These are phyloP conservation scores for Rhodotorula paludigena DNA, from an alignment of 768 basidiomycete genomes.

Conservation along the genomic window DNA sequence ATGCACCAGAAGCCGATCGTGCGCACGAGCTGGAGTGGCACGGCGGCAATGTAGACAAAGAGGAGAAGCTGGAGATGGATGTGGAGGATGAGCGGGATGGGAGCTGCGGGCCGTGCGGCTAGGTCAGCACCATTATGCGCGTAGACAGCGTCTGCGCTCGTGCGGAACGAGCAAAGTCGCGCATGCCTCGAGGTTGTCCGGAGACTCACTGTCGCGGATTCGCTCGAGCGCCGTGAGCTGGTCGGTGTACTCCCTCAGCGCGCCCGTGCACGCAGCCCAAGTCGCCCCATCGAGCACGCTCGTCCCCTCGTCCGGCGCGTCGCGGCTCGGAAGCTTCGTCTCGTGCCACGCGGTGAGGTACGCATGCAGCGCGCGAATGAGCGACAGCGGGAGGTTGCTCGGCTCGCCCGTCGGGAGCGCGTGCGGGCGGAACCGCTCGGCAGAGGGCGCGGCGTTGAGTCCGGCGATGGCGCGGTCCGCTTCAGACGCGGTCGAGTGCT, in stretches of 20 bases:
- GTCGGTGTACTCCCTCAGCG: conserved; percentile 26
- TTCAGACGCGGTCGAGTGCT: conserved; percentile 25
- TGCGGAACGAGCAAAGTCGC: no score
- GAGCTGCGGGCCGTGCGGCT: conserved; percentile 5
- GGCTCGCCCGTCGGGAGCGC: conserved; percentile 19
- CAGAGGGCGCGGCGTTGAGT: conserved; percentile 15
- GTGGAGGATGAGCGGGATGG: conserved; percentile 36
- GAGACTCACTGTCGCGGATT: conserved; percentile 31
- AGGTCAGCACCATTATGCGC: no score
- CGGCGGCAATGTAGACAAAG: conserved; percentile 35
- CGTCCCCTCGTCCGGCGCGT: background rate
- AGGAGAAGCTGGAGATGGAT: conserved; percentile 36
- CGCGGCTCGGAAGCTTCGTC: conserved; percentile 7
- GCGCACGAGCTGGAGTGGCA: conserved; percentile 33
- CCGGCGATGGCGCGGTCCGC: conserved; percentile 20
- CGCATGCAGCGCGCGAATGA: conserved; percentile 25
- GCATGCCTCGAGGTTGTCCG: no score
- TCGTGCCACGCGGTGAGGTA: conserved; percentile 26
- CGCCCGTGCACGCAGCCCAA: conserved; percentile 7
- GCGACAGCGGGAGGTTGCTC: conserved; percentile 30
- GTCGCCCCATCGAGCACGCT: conserved; percentile 26
- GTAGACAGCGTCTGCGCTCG: no score
- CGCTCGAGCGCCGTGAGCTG: conserved; percentile 33
- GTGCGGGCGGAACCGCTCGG: conserved; percentile 8
- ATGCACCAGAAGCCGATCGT: conserved; percentile 25